Evolutionary conservation across 1,284 basidiomycete genomes (phyloP).

Genomic region (Apiotrichum gamsii): DNA sequence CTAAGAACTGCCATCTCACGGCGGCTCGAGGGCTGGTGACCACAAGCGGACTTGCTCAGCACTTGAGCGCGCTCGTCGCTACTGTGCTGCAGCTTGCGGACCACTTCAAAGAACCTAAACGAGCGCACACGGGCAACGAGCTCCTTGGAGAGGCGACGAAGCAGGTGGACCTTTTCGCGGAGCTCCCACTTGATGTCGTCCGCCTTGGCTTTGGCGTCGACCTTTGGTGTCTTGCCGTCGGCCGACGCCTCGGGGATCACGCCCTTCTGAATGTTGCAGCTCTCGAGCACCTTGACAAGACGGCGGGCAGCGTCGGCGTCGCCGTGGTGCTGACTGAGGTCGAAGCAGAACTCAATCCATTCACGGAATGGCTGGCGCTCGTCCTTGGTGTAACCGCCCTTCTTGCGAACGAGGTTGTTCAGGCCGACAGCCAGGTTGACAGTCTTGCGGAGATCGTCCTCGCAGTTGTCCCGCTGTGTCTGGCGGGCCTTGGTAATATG

Average conservation of each 20-base stretch:
- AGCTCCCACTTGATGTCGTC: constrained; percentile 67
- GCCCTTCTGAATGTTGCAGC: constrained; percentile 25
- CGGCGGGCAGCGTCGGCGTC: constrained; percentile 52
- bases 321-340: constrained; percentile 53
- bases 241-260: constrained; percentile 33
- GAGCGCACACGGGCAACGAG: constrained; percentile 81
- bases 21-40: constrained; percentile 47
- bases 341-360: constrained; percentile 31
- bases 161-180: constrained; percentile 76
- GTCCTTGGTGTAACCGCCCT: constrained; percentile 20
- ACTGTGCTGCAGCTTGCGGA: constrained; percentile 78
- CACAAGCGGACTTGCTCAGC: constrained; percentile 28
- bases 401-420: constrained; percentile 34
- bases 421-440: constrained; percentile 60
- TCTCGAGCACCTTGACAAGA: constrained; percentile 48
- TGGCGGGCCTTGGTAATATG: constrained; percentile 77
- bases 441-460: constrained; percentile 61
- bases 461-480: constrained; percentile 71
- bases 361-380: constrained; percentile 38
- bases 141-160: constrained; percentile 76
- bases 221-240: constrained; percentile 32
- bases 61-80: constrained; percentile 49
- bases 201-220: constrained; percentile 24
- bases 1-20: constrained; percentile 76
- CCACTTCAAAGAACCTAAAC: constrained; percentile 79